These are phyloP conservation scores for Ceratocystis papillata DNA, from an alignment of 2,329 filamentous ascomycete genomes.

Conservation along the genomic window DNA sequence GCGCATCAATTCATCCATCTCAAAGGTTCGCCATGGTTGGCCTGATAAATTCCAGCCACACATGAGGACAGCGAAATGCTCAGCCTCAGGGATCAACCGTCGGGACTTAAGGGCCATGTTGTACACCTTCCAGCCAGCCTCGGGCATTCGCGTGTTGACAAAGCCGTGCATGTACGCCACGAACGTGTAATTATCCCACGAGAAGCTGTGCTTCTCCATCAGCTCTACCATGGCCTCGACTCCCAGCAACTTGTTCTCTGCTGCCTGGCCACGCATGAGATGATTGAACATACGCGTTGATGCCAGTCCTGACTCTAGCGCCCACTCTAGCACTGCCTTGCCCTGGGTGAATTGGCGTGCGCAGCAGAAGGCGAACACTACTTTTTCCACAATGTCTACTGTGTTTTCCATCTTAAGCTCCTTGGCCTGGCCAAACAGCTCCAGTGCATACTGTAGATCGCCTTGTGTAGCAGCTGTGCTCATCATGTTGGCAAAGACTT, in stretches of 20 bases:
- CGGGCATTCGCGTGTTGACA: conserved; percentile 39
- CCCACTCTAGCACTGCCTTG: conserved; percentile 37
- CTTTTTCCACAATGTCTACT: conserved; percentile 31
- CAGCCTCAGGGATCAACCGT: conserved; percentile 37
- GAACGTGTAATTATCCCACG: conserved; percentile 43
- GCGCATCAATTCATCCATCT: conserved; percentile 38
- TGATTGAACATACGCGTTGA: conserved; percentile 65
- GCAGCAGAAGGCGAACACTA: conserved; percentile 38
- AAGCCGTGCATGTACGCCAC: conserved; percentile 41
- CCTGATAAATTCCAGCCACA: conserved; percentile 29
- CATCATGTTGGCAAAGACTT: conserved; percentile 65
- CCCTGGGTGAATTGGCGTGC: conserved; percentile 33
- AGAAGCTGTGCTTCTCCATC: conserved; percentile 40
- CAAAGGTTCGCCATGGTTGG: conserved; percentile 36
- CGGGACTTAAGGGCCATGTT: conserved; percentile 36
- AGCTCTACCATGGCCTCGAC: conserved; percentile 39
- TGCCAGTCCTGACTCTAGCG: conserved; percentile 42
- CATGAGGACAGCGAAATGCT: conserved; percentile 47
- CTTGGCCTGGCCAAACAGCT: conserved; percentile 54
- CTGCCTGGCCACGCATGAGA: conserved; percentile 58
- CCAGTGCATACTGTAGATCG: conserved; percentile 58
- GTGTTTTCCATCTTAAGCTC: conserved; percentile 41
- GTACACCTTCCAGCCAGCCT: conserved; percentile 41
- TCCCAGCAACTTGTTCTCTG: conserved; percentile 43
- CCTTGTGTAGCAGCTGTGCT: conserved; percentile 58